Base-by-base conservation (phyloP, 2,329 filamentous ascomycete species). In the Saccharata proteae region DNA sequence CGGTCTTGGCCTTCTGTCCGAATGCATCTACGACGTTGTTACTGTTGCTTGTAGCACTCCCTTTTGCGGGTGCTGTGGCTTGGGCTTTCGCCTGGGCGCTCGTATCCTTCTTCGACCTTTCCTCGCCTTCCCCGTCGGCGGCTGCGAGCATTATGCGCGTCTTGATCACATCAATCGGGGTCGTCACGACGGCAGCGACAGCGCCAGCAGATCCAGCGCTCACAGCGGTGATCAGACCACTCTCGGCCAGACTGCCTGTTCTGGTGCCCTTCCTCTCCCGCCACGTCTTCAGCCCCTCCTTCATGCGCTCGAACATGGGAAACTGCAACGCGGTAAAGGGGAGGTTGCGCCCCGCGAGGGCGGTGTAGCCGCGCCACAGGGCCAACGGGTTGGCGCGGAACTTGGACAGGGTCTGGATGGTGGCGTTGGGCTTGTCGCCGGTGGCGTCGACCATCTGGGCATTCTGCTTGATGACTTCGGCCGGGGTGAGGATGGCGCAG, bases 401-500 rank as follows among this genome's bases (percentile, higher is more conserved):
- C 16, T 62, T 61, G 11, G 55, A 51, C 7, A 79, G 51, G 0
- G 74, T 74, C 49, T 71, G 55, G 5, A 75, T 26, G 54, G 69
- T 73, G 1, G 69, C 65, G 33, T 63, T 64, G 28, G 51, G 54
- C 8, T 48, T 37, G 10, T 49, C 47, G 41, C 35, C 26, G 65
- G 35, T 52, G 60, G 40, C 73, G 45, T 62, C 62, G 1, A 90
- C 64, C 69, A 93, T 85, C 54, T 93, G 85, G 0, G 86, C 84
- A 54, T 93, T 93, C 51, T 93, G 85, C 59, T 94, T 93, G 40
- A 93, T 72, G 6, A 93, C 82, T 52, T 93, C 85, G 10, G 84
- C 83, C 0, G 85, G 86, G 0, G 85, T 88, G 20, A 93, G 70
- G 38, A 93, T 81, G 13, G 84, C 66, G 49, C 86, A 93, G 4